Conservation (phyloP, 2,329 filamentous ascomycete genomes). For the Ustilaginoidea virens region DNA sequence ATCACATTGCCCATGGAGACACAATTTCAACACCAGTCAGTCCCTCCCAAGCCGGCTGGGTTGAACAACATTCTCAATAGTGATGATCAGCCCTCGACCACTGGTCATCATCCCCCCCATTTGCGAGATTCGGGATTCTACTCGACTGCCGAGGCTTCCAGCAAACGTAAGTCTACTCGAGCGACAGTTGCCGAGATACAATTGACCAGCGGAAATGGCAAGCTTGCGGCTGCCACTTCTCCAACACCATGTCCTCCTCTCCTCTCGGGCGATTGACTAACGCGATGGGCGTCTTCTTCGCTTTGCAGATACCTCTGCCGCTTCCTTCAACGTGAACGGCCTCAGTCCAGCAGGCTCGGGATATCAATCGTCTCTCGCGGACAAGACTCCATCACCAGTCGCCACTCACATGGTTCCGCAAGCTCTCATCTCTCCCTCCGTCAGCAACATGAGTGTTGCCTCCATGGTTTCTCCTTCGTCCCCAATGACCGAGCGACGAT, state of each 20-base stretch:
- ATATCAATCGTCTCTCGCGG: conserved; percentile 34
- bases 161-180: conserved; percentile 28
- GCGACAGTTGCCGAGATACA: no score
- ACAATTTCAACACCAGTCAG: conserved; percentile 6
- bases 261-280: conserved; percentile 3
- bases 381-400: conserved; percentile 49
- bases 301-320: conserved; percentile 21
- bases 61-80: conserved; percentile 23
- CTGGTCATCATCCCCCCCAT: conserved; percentile 15
- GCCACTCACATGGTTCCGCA: conserved; percentile 34
- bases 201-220: no score
- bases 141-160: conserved; percentile 26
- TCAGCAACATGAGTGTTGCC: conserved; percentile 48
- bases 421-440: conserved; percentile 37
- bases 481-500: conserved; percentile 27
- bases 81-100: conserved; percentile 15
- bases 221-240: conserved; percentile 1
- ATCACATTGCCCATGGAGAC: conserved; percentile 7
- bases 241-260: neutral
- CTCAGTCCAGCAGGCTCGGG: conserved; percentile 27
- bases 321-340: conserved; percentile 22
- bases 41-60: conserved; percentile 18
- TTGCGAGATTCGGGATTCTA: conserved; percentile 28
- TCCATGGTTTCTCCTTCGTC: conserved; percentile 49
- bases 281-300: no score